phyloP scores from a whole-genome alignment of 306 rosid genomes.

The Rosa persica region DNA sequence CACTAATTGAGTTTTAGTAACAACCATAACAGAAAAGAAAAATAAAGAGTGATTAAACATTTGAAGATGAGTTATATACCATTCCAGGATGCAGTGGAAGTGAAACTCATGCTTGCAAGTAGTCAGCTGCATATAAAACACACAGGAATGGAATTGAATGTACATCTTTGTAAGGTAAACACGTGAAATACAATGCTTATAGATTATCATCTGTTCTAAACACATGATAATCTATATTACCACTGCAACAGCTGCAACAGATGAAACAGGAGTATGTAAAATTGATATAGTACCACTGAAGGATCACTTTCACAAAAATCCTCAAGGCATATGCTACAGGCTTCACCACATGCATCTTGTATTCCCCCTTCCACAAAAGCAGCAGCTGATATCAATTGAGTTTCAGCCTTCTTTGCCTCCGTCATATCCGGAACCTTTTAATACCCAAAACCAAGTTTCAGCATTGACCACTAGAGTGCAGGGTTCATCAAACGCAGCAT shows the following conservation, averaged over 20 bases:
- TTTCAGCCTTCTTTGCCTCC: constrained; percentile 41
- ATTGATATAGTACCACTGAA: constrained; percentile 53
- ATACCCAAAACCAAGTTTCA: constrained; percentile 31
- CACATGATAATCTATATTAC: not conserved
- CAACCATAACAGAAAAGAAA: not conserved
- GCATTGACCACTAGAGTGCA: not conserved
- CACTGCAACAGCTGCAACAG: not conserved
- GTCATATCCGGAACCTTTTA: constrained; percentile 53
- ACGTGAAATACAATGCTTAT: not conserved
- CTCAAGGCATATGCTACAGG: constrained; percentile 98
- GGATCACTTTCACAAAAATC: constrained; percentile 80
- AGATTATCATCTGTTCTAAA: not conserved
- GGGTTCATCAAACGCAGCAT: not conserved
- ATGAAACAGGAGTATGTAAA: not conserved
- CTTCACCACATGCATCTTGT: constrained; percentile 79
- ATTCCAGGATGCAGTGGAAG: constrained; percentile 96
- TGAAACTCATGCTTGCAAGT: constrained; percentile 90
- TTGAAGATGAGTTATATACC: constrained; percentile 40
- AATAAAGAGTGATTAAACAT: not conserved
- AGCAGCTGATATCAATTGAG: constrained; percentile 67
- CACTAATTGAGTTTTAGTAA: not conserved
- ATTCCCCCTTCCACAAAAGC: constrained; percentile 98
- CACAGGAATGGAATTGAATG: constrained; percentile 26
- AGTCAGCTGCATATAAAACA: constrained; percentile 59
- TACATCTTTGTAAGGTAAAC: constrained; percentile 12